Evolutionary conservation across 805 yeast genomes (phyloP).

Genomic region (Candida rishiriensis): DNA sequence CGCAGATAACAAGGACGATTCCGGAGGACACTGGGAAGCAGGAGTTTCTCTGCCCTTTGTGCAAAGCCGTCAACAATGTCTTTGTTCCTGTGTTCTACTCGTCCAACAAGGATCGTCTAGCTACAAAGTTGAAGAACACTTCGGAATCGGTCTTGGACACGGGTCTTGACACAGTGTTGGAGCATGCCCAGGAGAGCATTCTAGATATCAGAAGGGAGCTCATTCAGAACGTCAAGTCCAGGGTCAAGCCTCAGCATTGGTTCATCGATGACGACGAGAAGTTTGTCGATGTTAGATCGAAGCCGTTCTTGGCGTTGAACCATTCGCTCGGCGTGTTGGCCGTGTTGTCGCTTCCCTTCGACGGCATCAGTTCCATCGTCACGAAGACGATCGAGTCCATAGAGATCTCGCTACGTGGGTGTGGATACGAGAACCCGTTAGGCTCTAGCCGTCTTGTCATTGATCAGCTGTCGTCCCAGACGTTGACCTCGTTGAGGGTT

Average conservation of each 20-base stretch:
- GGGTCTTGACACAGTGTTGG: constrained; percentile 7
- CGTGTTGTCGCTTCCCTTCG: constrained; percentile 27
- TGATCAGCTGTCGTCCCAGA: constrained; percentile 58
- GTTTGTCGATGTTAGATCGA: constrained; percentile 13
- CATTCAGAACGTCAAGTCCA: constrained; percentile 15
- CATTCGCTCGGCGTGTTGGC: constrained; percentile 21
- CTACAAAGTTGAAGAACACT: constrained; percentile 11
- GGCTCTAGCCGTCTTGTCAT: constrained; percentile 36
- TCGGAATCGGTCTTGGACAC: constrained; percentile 10
- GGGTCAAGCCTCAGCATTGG: constrained; percentile 26
- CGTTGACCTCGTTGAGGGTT: constrained; percentile 52
- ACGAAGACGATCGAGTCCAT: constrained; percentile 56
- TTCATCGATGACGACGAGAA: constrained; percentile 19
- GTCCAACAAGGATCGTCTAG: constrained; percentile 32
- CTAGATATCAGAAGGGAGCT: constrained; percentile 18
- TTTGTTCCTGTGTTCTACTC: constrained; percentile 74
- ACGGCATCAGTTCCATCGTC: constrained; percentile 31
- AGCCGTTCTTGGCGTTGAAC: constrained; percentile 21
- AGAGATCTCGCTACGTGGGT: constrained; percentile 64
- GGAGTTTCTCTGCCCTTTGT: constrained; percentile 85
- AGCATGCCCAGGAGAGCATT: constrained; percentile 4
- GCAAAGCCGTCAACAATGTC: constrained; percentile 80
- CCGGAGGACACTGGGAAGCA: constrained; percentile 69
- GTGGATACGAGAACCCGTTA: constrained; percentile 20
- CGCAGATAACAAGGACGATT: constrained; percentile 74